Conservation (phyloP, 176 grass and related monocot genomes). For the Ananas comosus region DNA sequence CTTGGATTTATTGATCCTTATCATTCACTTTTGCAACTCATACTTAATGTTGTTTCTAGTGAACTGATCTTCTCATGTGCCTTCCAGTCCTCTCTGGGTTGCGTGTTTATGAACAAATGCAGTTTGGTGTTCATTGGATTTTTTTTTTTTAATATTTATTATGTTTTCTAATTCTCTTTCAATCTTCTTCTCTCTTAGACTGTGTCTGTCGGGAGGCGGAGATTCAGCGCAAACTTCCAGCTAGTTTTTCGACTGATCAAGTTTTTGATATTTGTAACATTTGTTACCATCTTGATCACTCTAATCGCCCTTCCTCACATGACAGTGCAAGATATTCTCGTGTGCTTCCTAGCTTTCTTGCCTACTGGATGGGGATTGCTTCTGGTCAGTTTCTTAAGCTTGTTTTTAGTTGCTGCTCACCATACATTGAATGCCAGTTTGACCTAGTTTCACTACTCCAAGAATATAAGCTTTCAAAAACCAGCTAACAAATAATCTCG, state of each 20-base stretch:
- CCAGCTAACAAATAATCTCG: background rate
- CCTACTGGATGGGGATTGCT: slow-evolving; percentile 93
- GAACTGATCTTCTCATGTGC: background rate
- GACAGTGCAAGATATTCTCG: slow-evolving; percentile 61
- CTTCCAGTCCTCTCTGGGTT: background rate
- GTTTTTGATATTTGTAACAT: slow-evolving; percentile 74
- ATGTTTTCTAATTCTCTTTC: slow-evolving; percentile 1
- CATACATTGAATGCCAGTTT: background rate
- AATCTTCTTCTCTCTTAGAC: slow-evolving; percentile 39
- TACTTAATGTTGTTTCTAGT: background rate
- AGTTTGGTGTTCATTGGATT: background rate
- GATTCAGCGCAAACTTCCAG: slow-evolving; percentile 72
- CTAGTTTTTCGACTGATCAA: slow-evolving; percentile 89
- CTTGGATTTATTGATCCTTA: too few species aligned
- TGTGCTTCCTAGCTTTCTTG: slow-evolving; percentile 72
- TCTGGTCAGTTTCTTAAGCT: slow-evolving; percentile 36
- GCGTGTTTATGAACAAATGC: background rate
- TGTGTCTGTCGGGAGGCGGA: slow-evolving; percentile 67
- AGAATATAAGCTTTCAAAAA: too few species aligned
- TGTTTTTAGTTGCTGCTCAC: background rate
- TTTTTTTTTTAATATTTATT: background rate
- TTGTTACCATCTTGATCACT: slow-evolving; percentile 50
- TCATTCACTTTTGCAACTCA: too few species aligned
- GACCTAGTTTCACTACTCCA: too few species aligned
- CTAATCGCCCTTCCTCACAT: slow-evolving; percentile 64